These are phyloP conservation scores for Panaeolus cyanescens DNA, from an alignment of 768 basidiomycete species.

Conservation along the genomic window DNA sequence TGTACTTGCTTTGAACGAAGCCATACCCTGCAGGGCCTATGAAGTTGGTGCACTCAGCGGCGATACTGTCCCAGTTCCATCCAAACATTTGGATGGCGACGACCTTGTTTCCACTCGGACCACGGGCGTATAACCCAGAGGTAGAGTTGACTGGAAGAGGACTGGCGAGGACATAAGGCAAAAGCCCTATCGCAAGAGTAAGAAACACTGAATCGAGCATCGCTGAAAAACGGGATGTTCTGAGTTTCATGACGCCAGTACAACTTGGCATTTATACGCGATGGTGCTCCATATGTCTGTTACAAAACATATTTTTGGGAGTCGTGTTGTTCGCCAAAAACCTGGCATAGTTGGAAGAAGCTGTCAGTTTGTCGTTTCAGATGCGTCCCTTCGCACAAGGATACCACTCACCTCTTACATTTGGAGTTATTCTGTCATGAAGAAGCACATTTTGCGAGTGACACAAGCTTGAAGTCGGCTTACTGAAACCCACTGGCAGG, in stretches of 20 bases:
- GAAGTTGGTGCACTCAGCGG: conserved; percentile 63
- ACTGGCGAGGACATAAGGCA: background rate
- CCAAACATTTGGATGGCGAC: conserved; percentile 75
- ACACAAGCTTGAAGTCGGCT: background rate
- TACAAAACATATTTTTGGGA: no score
- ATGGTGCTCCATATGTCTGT: no score
- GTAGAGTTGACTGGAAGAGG: background rate
- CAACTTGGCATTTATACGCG: no score
- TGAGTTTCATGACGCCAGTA: background rate
- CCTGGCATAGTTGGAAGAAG: no score
- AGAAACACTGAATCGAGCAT: background rate
- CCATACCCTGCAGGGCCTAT: conserved; percentile 71
- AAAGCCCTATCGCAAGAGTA: background rate
- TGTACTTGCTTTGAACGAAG: conserved; percentile 59
- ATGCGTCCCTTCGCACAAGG: background rate
- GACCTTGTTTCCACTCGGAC: conserved; percentile 31
- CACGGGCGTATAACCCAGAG: conserved; percentile 15
- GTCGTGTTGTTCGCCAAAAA: no score
- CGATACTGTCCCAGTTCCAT: conserved; percentile 64
- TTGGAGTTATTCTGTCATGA: no score
- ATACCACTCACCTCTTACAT: background rate
- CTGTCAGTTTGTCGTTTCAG: no score
- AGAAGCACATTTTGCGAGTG: no score
- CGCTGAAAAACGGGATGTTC: background rate
- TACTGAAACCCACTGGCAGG: background rate